Conservation (phyloP, 345 rosid species). For the Moricandia moricandioides region DNA sequence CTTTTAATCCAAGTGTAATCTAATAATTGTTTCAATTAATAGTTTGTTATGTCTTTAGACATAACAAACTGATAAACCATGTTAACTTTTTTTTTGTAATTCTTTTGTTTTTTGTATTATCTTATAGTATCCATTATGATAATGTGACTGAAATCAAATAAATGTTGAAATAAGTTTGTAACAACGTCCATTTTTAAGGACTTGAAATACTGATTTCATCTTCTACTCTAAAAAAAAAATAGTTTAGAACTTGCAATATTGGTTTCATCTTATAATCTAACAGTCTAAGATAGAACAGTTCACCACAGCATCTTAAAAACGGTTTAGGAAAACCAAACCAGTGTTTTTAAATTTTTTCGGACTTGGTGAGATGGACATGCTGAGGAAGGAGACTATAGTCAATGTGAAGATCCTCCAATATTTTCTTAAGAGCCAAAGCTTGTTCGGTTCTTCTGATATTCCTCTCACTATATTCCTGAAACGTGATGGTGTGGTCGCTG, state of each 20-base stretch:
- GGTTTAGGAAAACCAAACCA: constrained; percentile 12
- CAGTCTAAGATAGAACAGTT: background rate
- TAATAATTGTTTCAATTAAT: background rate
- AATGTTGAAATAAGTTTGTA: background rate
- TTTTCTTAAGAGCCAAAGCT: constrained; percentile 51
- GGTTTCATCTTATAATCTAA: background rate
- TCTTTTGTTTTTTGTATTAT: no score
- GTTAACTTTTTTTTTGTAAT: background rate
- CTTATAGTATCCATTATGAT: background rate
- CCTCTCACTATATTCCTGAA: constrained; percentile 57
- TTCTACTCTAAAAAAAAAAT: background rate
- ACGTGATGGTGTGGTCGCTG: constrained; percentile 63
- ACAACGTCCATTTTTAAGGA: background rate
- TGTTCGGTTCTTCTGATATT: constrained; percentile 58
- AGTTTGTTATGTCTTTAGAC: background rate
- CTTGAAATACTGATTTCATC: background rate
- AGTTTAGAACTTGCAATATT: background rate
- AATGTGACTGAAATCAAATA: background rate
- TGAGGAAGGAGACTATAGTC: constrained; percentile 65
- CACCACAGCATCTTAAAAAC: background rate
- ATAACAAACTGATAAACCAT: background rate
- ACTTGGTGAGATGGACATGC: constrained; percentile 45
- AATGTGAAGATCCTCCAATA: constrained; percentile 57
- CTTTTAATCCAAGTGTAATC: background rate
- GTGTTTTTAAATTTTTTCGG: background rate